These are phyloP conservation scores for Aureobasidium sp. DNA, from an alignment of 2,329 filamentous ascomycete genomes.

Conservation along the genomic window DNA sequence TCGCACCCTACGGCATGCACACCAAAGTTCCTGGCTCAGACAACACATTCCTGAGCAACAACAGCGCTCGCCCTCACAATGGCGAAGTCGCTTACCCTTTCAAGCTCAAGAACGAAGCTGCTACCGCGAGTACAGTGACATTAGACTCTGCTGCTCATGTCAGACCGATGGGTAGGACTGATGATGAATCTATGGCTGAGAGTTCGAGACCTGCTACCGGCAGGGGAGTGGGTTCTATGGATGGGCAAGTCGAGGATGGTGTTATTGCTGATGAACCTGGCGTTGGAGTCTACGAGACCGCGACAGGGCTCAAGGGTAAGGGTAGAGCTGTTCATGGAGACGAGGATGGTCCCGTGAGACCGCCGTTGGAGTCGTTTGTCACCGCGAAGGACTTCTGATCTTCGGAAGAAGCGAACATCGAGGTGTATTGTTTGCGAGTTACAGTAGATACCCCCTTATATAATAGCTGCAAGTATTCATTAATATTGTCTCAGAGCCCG, in stretches of 20 bases:
- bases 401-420: background rate
- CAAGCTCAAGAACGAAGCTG: conserved; percentile 47
- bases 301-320: background rate
- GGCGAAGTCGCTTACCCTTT: conserved; percentile 67
- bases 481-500: no score
- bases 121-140: conserved; percentile 64
- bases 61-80: conserved; percentile 56
- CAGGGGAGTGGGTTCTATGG: background rate
- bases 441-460: background rate
- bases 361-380: conserved; percentile 47
- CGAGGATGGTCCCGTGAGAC: conserved; percentile 21
- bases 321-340: background rate
- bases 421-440: background rate
- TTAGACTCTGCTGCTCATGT: conserved; percentile 33
- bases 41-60: conserved; percentile 39
- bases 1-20: conserved; percentile 9
- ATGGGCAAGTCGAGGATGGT: background rate
- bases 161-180: conserved; percentile 8
- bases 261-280: background rate
- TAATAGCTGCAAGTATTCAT: background rate
- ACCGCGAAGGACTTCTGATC: conserved; percentile 36
- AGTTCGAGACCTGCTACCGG: background rate
- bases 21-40: conserved; percentile 26
- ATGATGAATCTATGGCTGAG: background rate
- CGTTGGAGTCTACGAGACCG: background rate